Evolutionary conservation across 495 filamentous ascomycete species (phyloP).

Genomic region (Penicillium waksmanii): DNA sequence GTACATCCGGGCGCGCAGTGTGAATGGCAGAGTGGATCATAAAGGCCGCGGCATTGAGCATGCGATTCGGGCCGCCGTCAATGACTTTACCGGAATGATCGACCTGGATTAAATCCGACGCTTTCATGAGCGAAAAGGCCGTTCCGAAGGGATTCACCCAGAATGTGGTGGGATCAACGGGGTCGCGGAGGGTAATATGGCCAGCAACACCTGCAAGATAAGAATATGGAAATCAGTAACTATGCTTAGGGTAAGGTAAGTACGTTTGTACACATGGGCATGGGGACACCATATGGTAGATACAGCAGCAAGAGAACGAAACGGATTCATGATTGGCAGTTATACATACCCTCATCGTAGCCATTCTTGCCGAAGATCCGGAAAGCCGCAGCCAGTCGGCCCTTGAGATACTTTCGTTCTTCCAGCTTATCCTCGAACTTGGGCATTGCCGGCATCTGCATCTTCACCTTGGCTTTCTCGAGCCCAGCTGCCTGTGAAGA

Average conservation of each 20-base stretch:
- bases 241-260: not conserved
- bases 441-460: constrained; percentile 52
- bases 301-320: no score
- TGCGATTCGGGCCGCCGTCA: constrained; percentile 62
- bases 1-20: constrained; percentile 68
- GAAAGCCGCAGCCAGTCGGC: constrained; percentile 67
- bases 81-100: constrained; percentile 67
- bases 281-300: no score
- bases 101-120: constrained; percentile 73
- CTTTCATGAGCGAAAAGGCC: constrained; percentile 69
- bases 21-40: constrained; percentile 73
- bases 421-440: constrained; percentile 63
- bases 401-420: constrained; percentile 69
- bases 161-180: constrained; percentile 68
- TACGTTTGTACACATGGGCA: not conserved
- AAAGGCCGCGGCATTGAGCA: constrained; percentile 71
- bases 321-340: no score
- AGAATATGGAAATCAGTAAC: constrained; percentile 2
- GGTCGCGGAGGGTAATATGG: constrained; percentile 67
- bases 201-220: constrained; percentile 52
- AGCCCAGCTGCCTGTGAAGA: constrained; percentile 33
- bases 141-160: constrained; percentile 84
- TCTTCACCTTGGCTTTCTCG: constrained; percentile 46
- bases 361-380: constrained; percentile 71
- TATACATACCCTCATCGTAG: constrained; percentile 58